Conservation (phyloP, 2,329 filamentous ascomycete species). For the Metarhizium sp. region DNA sequence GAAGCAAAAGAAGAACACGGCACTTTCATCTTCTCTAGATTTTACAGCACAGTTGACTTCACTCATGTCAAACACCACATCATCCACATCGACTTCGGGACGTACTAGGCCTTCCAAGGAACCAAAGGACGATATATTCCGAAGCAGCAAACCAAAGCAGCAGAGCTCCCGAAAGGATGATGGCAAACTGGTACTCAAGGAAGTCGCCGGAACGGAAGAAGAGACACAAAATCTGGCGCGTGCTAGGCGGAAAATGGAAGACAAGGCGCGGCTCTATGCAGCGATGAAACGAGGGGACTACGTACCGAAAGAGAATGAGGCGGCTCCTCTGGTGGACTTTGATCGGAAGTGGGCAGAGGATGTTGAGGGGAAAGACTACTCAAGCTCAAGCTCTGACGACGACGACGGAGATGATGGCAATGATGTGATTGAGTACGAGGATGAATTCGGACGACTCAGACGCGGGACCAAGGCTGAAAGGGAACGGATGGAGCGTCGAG, state of each 20-base stretch:
- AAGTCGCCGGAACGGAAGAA: constrained; percentile 45
- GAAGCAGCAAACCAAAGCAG: constrained; percentile 17
- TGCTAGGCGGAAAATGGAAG: constrained; percentile 74
- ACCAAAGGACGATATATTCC: constrained; percentile 38
- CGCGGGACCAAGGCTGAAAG: constrained; percentile 62
- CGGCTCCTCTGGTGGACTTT: constrained; percentile 76
- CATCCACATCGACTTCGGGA: constrained; percentile 31
- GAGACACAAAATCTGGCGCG: constrained; percentile 60
- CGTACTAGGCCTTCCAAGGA: constrained; percentile 36
- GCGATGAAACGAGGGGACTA: constrained; percentile 87
- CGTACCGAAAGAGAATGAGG: constrained; percentile 54
- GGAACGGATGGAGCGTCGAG: constrained; percentile 49
- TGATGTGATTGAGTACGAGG: constrained; percentile 75
- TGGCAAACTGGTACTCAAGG: constrained; percentile 39
- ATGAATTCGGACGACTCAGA: constrained; percentile 84
- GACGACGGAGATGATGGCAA: constrained; percentile 33
- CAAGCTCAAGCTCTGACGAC: constrained; percentile 26
- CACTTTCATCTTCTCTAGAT: constrained; percentile 63
- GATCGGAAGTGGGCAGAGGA: constrained; percentile 88
- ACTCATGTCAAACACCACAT: constrained; percentile 53
- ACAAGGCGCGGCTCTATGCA: constrained; percentile 81
- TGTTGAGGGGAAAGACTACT: constrained; percentile 51
- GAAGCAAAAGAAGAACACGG: constrained; percentile 58
- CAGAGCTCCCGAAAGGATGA: constrained; percentile 36
- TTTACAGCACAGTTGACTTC: constrained; percentile 85